Evolutionary conservation across 768 basidiomycete genomes (phyloP).

Genomic region (Podaxis sp.): DNA sequence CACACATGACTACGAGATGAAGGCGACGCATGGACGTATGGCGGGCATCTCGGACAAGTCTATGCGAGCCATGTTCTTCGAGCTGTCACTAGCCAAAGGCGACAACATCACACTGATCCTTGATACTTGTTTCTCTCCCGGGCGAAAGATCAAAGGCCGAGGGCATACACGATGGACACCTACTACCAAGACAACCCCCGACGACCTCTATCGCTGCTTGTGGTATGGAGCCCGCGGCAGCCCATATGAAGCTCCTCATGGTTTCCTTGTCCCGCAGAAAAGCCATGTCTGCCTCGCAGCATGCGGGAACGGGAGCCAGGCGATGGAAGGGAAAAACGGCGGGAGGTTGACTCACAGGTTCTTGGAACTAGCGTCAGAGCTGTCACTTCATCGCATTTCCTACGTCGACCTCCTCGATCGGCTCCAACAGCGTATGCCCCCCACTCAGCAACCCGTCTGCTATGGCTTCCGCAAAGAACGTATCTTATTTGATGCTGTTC

Average conservation of each 20-base stretch:
- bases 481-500: conserved; percentile 49
- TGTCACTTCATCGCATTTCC: conserved; percentile 50
- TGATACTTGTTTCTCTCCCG: conserved; percentile 58
- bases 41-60: conserved; percentile 69
- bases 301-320: conserved; percentile 48
- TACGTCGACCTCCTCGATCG: conserved; percentile 44
- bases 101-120: conserved; percentile 67
- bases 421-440: conserved; percentile 33
- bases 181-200: conserved; percentile 46
- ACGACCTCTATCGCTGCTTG: conserved; percentile 51
- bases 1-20: conserved; percentile 62
- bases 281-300: conserved; percentile 57
- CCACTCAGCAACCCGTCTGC: conserved; percentile 46
- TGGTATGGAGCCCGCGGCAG: conserved; percentile 46
- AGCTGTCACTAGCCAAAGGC: conserved; percentile 53
- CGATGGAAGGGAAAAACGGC: conserved; percentile 57
- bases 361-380: conserved; percentile 37
- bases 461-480: conserved; percentile 45
- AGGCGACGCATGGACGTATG: conserved; percentile 37
- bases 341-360: conserved; percentile 59
- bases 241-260: conserved; percentile 29
- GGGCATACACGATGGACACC: conserved; percentile 55
- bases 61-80: conserved; percentile 53
- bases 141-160: conserved; percentile 38
- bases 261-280: conserved; percentile 39